Percentiles rank a stretch among this genome's conserved stretches.
These are phyloP conservation scores for Lichtheimia ramosa DNA, from an alignment of 371 early-diverging fungal genomes.

Conservation along the genomic window DNA sequence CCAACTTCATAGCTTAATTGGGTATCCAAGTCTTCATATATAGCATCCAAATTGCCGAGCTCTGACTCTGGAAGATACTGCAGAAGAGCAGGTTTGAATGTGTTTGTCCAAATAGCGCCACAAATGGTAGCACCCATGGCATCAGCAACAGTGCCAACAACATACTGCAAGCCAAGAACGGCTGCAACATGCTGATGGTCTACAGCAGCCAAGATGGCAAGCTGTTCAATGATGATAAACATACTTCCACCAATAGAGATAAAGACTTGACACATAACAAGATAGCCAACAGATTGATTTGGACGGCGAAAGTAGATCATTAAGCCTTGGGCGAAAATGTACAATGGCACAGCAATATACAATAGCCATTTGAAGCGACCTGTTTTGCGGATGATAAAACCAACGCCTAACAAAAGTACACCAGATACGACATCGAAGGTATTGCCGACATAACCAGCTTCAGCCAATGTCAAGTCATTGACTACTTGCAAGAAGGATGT, in stretches of 20 bases:
- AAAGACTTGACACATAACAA: conserved; percentile 21
- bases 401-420: conserved; percentile 12
- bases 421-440: conserved; percentile 20
- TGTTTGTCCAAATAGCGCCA: conserved; percentile 20
- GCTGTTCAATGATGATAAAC: conserved; percentile 18
- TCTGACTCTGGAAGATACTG: conserved; percentile 10
- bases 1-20: conserved; percentile 21
- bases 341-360: conserved; percentile 17
- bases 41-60: conserved; percentile 8
- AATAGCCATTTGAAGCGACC: conserved; percentile 19
- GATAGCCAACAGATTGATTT: conserved; percentile 19
- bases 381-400: conserved; percentile 14
- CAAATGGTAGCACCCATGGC: conserved; percentile 19
- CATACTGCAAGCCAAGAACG: conserved; percentile 12
- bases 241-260: conserved; percentile 22
- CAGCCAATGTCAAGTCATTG: conserved; percentile 11
- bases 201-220: conserved; percentile 21
- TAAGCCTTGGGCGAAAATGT: conserved; percentile 20
- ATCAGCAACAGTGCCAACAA: conserved; percentile 18
- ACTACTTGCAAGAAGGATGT: conserved; percentile 18
- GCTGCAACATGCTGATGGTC: conserved; percentile 22
- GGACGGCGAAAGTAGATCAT: conserved; percentile 24
- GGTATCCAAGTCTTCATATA: conserved; percentile 18
- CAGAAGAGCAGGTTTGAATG: conserved; percentile 12
- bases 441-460: conserved; percentile 16